Conservation (phyloP, 2,329 filamentous ascomycete genomes). For the Aspergillus ibericus region DNA sequence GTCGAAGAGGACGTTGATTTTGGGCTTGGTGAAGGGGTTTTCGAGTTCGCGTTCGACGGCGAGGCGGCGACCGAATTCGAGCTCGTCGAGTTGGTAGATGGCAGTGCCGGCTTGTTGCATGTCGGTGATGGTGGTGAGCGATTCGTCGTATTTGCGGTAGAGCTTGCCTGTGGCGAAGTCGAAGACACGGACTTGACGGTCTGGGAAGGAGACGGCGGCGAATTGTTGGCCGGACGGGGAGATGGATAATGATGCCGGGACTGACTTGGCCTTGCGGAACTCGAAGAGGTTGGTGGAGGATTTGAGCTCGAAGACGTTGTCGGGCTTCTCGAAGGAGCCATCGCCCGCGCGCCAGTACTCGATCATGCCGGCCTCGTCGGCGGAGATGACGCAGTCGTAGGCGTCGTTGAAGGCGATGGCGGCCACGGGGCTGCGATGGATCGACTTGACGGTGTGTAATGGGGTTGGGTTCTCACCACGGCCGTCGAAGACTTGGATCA, state of each 20-base stretch:
- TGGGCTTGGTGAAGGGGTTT: slow-evolving; percentile 63
- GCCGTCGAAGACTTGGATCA: slow-evolving; percentile 84
- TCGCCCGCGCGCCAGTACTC: slow-evolving; percentile 86
- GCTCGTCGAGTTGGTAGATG: slow-evolving; percentile 75
- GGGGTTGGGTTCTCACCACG: slow-evolving; percentile 76
- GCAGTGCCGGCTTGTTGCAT: slow-evolving; percentile 95
- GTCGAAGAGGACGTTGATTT: slow-evolving; percentile 88
- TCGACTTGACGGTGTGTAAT: slow-evolving; percentile 71
- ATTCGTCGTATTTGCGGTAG: slow-evolving; percentile 92
- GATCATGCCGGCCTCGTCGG: slow-evolving; percentile 87
- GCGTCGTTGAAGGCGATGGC: slow-evolving; percentile 86
- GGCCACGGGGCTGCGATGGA: slow-evolving; percentile 81
- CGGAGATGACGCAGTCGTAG: slow-evolving; percentile 87
- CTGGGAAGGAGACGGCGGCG: slow-evolving; percentile 85
- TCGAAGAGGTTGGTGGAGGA: slow-evolving; percentile 93
- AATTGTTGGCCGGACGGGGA: slow-evolving; percentile 86
- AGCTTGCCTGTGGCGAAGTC: slow-evolving; percentile 88
- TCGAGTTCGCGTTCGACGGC: slow-evolving; percentile 87
- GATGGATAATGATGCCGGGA: slow-evolving; percentile 76
- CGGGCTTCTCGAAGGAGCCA: slow-evolving; percentile 82
- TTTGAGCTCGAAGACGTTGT: slow-evolving; percentile 89
- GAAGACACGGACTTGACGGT: slow-evolving; percentile 89
- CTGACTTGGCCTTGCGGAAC: slow-evolving; percentile 92
- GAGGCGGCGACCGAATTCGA: slow-evolving; percentile 87
- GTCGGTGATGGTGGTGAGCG: slow-evolving; percentile 79